Base-by-base conservation (phyloP, 805 yeast genomes). In the Candida ascalaphidarum region DNA sequence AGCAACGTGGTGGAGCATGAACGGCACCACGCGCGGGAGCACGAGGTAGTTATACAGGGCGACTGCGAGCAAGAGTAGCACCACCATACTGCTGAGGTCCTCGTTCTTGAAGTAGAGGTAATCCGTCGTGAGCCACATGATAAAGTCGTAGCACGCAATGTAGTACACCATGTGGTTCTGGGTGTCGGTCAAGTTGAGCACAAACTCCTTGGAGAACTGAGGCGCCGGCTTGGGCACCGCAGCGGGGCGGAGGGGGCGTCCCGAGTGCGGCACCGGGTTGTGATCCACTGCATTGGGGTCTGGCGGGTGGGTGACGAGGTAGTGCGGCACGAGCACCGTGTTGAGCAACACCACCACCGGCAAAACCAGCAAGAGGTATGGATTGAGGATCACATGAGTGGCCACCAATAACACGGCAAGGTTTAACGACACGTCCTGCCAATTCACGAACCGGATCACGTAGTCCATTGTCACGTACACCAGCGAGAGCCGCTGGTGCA, bases 141-240 rank as follows among this genome's bases (percentile, higher is more conserved):
- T 28, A 14, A 64, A 62, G 52, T 85, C 89, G 65, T 77, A 84
- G 0, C 62, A 53, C 9, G 58, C 49, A 7, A 80, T 76, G 48
- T 78, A 83, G 10, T 76, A 44, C 17, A 77, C 46, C 83, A 81
- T 77, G 44, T 76, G 79, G 47, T 85, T 85, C 46, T 85, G 95
- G 33, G 84, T 59, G 56, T 85, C 95, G 1, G 94, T 82, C 42
- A 82, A 59, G 47, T 85, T 85, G 32, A 84, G 47, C 13, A 79
- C 52, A 46, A 84, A 85, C 47, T 85, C 95, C 31, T 81, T 63
- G 18, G 88, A 77, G 27, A 81, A 62, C 49, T 84, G 85, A 4
- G 88, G 81, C 6, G 77, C 81, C 0, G 94, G 92, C 35, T 71
- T 72, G 3, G 85, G 82, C 3, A 67, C 44, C 19, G 58, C 66